Evolutionary conservation across 2,329 filamentous ascomycete species (phyloP), one percentile per base, ranked within the genome.

Genomic region (Clonostachys solani): DNA sequence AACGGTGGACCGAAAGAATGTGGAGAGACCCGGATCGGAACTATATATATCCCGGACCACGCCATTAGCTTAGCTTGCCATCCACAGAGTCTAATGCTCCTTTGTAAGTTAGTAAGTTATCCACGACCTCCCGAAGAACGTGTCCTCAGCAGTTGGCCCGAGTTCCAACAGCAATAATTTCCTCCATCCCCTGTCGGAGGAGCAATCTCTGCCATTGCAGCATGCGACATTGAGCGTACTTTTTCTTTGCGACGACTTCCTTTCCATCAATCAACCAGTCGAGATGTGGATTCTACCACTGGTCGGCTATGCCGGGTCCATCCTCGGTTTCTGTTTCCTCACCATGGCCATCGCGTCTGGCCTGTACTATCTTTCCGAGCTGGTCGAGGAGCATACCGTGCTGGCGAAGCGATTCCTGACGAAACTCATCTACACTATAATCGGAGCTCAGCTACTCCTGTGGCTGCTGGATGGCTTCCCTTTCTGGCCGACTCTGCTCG

Each of bases 331-430:
- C 73, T 83, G 82, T 60, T 97, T 99, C 71, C 75, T 99, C 56
- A 97, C 94, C 17, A 78, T 99, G 51, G 91, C 92, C 48, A 97
- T 99, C 62, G 94, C 94, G 37, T 96, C 91, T n/a, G 94, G 94
- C 36, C 83, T 99, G 23, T 99, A 99, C 73, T 99, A 99, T 67
- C 86, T 99, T 46, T 96, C 92, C 19, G 94, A 99, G 67, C 84
- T 97, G 13, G 94, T 99, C 51, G 94, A 99, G 71, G 94, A 99
- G 67, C 92, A 99, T 64, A 96, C 92, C 5, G 92, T 97, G 12
- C 70, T 95, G 52, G 88, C 92, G 12, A 95, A 95, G 64, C 89
- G 86, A 48, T 74, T 96, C n/a, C 77, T 99, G 45, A 87, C 81
- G 34, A 84, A 83, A 40, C 75, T 97, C 47, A 96, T 97, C 59